Evolutionary conservation across 176 grass and related monocot genomes (phyloP), one percentile per base, ranked within the genome.

Genomic region (Alloteropsis semialata): DNA sequence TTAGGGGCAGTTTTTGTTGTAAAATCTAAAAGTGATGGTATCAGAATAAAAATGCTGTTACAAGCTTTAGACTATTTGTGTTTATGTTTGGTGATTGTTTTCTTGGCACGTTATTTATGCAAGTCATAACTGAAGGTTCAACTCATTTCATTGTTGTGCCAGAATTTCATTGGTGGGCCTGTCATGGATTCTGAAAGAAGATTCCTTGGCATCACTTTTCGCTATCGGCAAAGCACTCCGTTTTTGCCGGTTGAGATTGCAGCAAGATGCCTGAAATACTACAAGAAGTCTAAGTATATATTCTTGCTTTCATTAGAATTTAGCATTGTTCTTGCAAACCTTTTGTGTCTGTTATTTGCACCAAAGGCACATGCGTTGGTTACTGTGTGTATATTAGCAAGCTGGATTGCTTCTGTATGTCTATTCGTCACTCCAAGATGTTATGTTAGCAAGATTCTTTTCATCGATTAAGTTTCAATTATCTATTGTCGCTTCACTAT

Each of bases 81-180:
- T 67, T 67, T 22, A 41, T n/a, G 37, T 41, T 24, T 41, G 54
- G 25, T 57, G 54, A 22, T 57, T 12, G 36, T 53, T 54, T 55
- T 74, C 6, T 27, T 51, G 14, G 36, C n/a, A n/a, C n/a, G 15
- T 38, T 36, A 38, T 27, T 67, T 67, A 21, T 37, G 21, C 29
- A 60, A 41, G 60, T 13, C 65, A 41, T 67, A 67, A 67, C 2
- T 48, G 24, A 71, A 71, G 38, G 0, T 49, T 46, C 43, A 30
- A 14, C 43, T 48, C 42, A n/a, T n/a, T n/a, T 43, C 4, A 0
- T 27, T 57, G 9, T 25, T 38, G 30, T 33, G 19, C 0, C n/a
- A 62, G 65, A 7, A 70, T 70, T 81, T 81, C 38, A 1, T 71
- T 32, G 61, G 79, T 27, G 79, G 79, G 8, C 65, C 68, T 70